phyloP scores from a whole-genome alignment of 106 monocot species.

The Allium fistulosum region DNA sequence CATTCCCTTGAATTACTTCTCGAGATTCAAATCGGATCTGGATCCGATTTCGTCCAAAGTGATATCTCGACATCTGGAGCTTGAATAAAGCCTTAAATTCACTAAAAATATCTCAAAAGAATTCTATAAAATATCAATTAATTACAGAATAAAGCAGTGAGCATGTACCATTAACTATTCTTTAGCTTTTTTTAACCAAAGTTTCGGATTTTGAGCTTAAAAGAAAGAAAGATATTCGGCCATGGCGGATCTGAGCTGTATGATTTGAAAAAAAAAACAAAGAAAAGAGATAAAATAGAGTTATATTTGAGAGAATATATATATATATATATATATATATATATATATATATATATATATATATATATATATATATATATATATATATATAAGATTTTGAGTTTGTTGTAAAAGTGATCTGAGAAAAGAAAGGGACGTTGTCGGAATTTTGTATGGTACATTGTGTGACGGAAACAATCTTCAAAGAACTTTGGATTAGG shows the following conservation, averaged over 20 bases:
- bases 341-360: no score
- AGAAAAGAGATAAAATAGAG: background rate
- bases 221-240: background rate
- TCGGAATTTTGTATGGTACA: background rate
- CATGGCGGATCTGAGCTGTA: slow-evolving; percentile 6
- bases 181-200: background rate
- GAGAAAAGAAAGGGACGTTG: background rate
- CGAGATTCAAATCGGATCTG: slow-evolving; percentile 11
- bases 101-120: background rate
- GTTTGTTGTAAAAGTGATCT: no score
- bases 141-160: background rate
- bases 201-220: slow-evolving; percentile 2
- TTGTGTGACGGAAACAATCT: background rate
- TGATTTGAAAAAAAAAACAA: background rate
- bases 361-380: no score
- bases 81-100: slow-evolving; percentile 20
- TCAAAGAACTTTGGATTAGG: background rate
- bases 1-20: slow-evolving; percentile 2
- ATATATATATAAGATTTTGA: no score
- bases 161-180: background rate
- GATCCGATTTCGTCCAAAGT: slow-evolving; percentile 4
- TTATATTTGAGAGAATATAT: no score
- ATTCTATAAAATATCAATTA: background rate
- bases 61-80: slow-evolving; percentile 28
- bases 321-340: no score